A percentile compares a stretch with the other conserved stretches of the same genome.
Conservation (phyloP, 495 filamentous ascomycete species). For the Bathelium albidoporum region DNA sequence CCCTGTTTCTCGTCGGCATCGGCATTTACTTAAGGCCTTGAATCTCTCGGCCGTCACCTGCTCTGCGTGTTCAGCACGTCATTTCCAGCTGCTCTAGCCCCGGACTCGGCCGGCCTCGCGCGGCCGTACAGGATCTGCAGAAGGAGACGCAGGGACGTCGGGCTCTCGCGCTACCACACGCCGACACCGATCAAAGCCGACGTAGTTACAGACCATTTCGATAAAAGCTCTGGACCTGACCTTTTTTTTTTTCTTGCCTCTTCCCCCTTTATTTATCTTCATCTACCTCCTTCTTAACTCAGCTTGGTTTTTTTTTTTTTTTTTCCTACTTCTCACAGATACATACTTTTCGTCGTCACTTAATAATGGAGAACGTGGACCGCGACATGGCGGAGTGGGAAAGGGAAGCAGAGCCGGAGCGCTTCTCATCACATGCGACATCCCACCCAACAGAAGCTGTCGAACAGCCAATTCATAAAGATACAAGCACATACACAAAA, state of each 20-base stretch:
- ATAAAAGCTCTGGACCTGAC: neutral
- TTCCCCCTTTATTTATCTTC: neutral
- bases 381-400: constrained; percentile 43
- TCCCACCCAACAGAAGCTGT: constrained; percentile 21
- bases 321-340: too few relatives aligned
- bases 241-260: neutral
- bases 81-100: neutral
- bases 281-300: neutral
- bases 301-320: neutral
- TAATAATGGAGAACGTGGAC: constrained; percentile 41
- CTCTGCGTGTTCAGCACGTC: too few relatives aligned
- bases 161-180: neutral
- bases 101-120: neutral
- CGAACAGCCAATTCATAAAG: constrained; percentile 7
- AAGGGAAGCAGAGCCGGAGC: constrained; percentile 26
- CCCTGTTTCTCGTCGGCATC: too few relatives aligned
- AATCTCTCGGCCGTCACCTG: too few relatives aligned
- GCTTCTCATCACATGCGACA: constrained; percentile 8
- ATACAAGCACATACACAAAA: constrained; percentile 8
- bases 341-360: neutral
- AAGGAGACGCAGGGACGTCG: too few relatives aligned
- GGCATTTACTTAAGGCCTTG: too few relatives aligned
- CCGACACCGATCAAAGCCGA: neutral
- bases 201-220: neutral
- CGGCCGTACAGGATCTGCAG: too few relatives aligned